Evolutionary conservation across 352 stramenopile species (phyloP).

Genomic region (Peronospora belbahrii): DNA sequence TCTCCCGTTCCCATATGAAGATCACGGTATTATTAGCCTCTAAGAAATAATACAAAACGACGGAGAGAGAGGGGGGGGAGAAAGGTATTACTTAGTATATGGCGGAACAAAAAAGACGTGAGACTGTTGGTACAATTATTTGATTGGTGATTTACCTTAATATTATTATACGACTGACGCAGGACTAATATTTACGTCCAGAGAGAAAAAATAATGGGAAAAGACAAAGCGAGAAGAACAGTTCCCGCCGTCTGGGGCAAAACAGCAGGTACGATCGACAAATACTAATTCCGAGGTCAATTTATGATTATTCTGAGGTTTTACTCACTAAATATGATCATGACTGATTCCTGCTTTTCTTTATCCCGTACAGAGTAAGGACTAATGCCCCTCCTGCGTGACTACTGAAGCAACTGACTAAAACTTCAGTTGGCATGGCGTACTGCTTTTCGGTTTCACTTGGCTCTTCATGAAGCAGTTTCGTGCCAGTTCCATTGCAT

Average conservation of each 20-base stretch:
- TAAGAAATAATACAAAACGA: no score
- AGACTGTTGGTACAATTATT: no score
- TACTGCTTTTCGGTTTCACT: no score
- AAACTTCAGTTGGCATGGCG: conserved; percentile 14
- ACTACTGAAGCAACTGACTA: not conserved
- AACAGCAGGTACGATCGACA: conserved; percentile 6
- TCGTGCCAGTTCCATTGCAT: no score
- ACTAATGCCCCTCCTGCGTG: not conserved
- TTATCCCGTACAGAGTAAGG: conserved; percentile 2
- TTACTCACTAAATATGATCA: not conserved
- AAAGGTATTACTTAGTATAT: no score
- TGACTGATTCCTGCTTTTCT: conserved; percentile 18
- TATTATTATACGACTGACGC: no score
- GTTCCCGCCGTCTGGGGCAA: conserved; percentile 14
- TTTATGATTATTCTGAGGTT: not conserved
- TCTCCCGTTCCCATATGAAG: conserved; percentile 31
- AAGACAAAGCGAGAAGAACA: conserved; percentile 20
- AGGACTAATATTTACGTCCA: conserved; percentile 6
- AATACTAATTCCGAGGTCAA: conserved; percentile 11
- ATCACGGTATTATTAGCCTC: no score
- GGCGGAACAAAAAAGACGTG: no score
- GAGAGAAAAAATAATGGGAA: conserved; percentile 32
- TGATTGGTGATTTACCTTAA: no score
- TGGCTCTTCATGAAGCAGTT: no score
- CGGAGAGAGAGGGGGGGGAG: not conserved